Percentiles rank a stretch among this genome's conserved stretches.
Conservation (phyloP, 495 filamentous ascomycete genomes). For the Tuber magnatum region DNA sequence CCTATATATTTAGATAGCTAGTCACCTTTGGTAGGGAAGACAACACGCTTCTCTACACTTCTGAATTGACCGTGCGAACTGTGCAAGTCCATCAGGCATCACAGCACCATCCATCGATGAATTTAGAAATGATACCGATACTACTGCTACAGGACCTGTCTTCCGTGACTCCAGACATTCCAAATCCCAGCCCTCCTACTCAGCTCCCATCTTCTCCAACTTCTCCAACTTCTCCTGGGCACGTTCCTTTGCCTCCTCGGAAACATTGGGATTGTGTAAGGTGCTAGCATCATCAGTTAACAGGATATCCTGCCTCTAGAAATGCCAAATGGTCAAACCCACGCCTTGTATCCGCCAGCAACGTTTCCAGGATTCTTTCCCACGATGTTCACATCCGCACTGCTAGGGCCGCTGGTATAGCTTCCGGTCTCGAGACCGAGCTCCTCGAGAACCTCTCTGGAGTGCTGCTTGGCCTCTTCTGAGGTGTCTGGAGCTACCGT, state of each 20-base stretch:
- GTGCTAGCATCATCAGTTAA: conserved; percentile 24
- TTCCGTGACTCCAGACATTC: not conserved
- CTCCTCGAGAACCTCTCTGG: conserved; percentile 45
- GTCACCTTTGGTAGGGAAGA: no score
- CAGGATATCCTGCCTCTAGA: not conserved
- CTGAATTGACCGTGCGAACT: no score
- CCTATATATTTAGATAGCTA: no score
- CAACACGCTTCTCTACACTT: no score
- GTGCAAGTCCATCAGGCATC: no score
- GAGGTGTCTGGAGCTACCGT: conserved; percentile 42
- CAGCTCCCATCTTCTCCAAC: conserved; percentile 34
- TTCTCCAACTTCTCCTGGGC: conserved; percentile 44
- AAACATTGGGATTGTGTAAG: conserved; percentile 47
- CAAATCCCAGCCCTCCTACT: conserved; percentile 6
- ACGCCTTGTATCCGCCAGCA: conserved; percentile 47
- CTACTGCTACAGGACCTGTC: not conserved
- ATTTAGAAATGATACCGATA: not conserved
- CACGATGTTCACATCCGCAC: conserved; percentile 24
- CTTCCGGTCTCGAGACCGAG: conserved; percentile 27
- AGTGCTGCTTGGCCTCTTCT: conserved; percentile 45
- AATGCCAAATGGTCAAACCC: not conserved
- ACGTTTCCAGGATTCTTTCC: conserved; percentile 46
- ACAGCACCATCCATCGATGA: not conserved
- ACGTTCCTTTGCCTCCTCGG: conserved; percentile 47
- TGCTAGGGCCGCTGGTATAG: conserved; percentile 35